phyloP scores from a whole-genome alignment of 331 rosid species.

The Acacia pycnantha region DNA sequence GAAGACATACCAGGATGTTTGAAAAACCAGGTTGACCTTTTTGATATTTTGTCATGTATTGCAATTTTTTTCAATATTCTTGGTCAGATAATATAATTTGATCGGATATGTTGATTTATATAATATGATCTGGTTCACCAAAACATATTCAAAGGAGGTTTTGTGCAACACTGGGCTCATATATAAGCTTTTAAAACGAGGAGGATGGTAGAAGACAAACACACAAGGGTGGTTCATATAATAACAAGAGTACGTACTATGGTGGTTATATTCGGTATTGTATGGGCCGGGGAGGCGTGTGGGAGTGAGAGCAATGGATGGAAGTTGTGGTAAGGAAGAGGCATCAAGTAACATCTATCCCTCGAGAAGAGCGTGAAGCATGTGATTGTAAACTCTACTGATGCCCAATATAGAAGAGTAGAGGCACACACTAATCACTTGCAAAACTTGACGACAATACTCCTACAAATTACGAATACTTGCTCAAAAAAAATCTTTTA shows the following conservation, averaged over 20 bases:
- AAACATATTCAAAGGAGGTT: not conserved
- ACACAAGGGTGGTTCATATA: not conserved
- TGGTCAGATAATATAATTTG: not conserved
- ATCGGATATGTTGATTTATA: not conserved
- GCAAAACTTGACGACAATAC: not conserved
- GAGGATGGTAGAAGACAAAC: not conserved
- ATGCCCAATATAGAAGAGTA: too few relatives aligned
- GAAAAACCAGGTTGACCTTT: not conserved
- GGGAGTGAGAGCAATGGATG: not conserved
- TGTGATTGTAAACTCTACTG: slow-evolving; percentile 14
- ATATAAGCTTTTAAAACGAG: not conserved
- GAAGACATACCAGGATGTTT: not conserved
- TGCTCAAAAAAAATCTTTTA: too few relatives aligned
- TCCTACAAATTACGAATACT: too few relatives aligned
- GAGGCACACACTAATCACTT: too few relatives aligned
- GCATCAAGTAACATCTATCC: not conserved
- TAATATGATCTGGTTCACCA: not conserved
- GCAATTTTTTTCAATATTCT: not conserved
- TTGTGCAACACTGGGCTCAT: not conserved
- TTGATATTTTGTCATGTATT: not conserved
- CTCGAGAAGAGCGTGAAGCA: not conserved
- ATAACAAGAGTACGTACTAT: not conserved
- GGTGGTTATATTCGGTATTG: not conserved
- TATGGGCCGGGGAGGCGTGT: too few relatives aligned
- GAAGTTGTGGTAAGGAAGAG: not conserved